A percentile compares a stretch with the other conserved stretches of the same genome.
Conservation (phyloP, 1,139 yeast genomes). For the Citeromyces hawaiiensis region DNA sequence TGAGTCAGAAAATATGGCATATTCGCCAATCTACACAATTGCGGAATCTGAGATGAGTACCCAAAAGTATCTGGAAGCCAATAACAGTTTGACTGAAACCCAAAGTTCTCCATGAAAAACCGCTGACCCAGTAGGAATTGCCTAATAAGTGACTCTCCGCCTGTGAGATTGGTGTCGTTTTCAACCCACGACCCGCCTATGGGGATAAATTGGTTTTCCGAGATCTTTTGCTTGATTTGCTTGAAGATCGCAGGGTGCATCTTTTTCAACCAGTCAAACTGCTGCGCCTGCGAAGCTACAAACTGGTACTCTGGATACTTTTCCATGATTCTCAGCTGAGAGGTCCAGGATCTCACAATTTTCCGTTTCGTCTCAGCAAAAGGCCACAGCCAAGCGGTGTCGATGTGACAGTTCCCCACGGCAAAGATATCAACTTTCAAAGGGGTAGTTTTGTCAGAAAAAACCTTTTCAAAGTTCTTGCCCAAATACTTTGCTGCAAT, state of each 20-base stretch:
- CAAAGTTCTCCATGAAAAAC: conserved; percentile 68
- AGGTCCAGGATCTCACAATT: conserved; percentile 89
- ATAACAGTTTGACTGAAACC: conserved; percentile 56
- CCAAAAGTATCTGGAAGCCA: conserved; percentile 99
- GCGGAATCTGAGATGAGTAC: conserved; percentile 90
- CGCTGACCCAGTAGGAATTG: conserved; percentile 88
- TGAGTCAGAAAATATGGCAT: conserved; percentile 82
- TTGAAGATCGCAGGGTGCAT: conserved; percentile 75
- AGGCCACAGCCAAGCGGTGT: conserved; percentile 98
- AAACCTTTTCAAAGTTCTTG: conserved; percentile 50
- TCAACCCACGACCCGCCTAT: conserved; percentile 98
- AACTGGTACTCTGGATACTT: conserved; percentile 86
- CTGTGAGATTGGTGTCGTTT: conserved; percentile 88
- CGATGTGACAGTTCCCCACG: conserved; percentile 92
- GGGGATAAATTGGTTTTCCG: conserved; percentile 69
- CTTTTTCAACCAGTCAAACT: conserved; percentile 77
- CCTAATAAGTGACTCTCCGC: conserved; percentile 80
- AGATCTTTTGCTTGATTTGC: conserved; percentile 50
- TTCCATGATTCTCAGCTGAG: conserved; percentile 76
- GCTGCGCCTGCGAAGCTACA: conserved; percentile 94
- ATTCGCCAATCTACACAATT: conserved; percentile 74
- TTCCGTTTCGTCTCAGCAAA: conserved; percentile 90
- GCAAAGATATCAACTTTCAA: conserved; percentile 47
- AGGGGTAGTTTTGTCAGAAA: conserved; percentile 20
- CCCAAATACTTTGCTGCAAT: conserved; percentile 61